phyloP scores from a whole-genome alignment of 2,329 filamentous ascomycete species.

The Fusarium kyushuense region DNA sequence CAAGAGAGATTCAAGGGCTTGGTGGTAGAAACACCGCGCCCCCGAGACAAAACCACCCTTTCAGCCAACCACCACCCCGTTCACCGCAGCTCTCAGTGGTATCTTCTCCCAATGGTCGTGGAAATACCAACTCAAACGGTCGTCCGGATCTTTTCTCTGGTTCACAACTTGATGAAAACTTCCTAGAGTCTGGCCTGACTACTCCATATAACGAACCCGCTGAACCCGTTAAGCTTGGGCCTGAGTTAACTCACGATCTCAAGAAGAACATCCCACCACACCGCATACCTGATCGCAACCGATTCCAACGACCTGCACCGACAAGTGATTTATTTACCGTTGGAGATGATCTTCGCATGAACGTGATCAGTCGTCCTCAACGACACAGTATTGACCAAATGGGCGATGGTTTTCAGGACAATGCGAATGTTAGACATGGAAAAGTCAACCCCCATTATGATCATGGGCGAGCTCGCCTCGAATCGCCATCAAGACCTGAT shows the following conservation, averaged over 20 bases:
- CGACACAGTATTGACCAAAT: slow-evolving; percentile 47
- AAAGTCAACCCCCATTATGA: slow-evolving; percentile 35
- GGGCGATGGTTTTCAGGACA: slow-evolving; percentile 52
- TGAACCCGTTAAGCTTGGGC: slow-evolving; percentile 39
- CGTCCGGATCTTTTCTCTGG: slow-evolving; percentile 52
- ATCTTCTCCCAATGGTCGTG: slow-evolving; percentile 40
- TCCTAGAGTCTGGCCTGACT: slow-evolving; percentile 56
- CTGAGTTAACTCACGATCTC: slow-evolving; percentile 45
- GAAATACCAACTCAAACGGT: slow-evolving; percentile 30
- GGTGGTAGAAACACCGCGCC: slow-evolving; percentile 48
- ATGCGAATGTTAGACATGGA: slow-evolving; percentile 29
- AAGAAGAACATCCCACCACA: slow-evolving; percentile 39
- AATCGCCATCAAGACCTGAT: slow-evolving; percentile 45
- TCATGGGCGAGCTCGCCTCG: slow-evolving; percentile 36
- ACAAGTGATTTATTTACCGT: slow-evolving; percentile 45
- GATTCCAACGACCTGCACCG: slow-evolving; percentile 24
- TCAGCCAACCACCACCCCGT: slow-evolving; percentile 43
- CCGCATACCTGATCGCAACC: slow-evolving; percentile 23
- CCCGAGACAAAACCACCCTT: slow-evolving; percentile 44
- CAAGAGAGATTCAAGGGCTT: slow-evolving; percentile 54
- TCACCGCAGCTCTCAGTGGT: slow-evolving; percentile 37
- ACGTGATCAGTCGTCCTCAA: slow-evolving; percentile 48
- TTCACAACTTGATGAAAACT: slow-evolving; percentile 56
- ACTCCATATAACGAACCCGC: slow-evolving; percentile 53
- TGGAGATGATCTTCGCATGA: slow-evolving; percentile 55